These are phyloP conservation scores for Schizosaccharomyces osmophilus DNA, from an alignment of 805 yeast species.

Conservation along the genomic window DNA sequence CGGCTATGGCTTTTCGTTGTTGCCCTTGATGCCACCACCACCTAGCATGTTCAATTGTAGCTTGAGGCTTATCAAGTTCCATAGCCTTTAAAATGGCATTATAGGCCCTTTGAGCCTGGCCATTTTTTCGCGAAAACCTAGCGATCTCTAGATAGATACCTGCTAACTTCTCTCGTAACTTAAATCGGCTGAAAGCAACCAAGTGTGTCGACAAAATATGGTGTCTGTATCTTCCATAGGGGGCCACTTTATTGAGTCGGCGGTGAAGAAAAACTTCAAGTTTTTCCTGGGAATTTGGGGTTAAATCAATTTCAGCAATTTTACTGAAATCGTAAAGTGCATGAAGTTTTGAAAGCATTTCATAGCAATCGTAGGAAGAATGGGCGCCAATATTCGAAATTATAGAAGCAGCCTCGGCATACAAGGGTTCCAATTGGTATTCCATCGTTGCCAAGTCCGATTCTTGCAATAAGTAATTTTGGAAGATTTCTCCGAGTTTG, in stretches of 20 bases:
- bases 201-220: background rate
- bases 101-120: conserved; percentile 49
- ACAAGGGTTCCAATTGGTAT: background rate
- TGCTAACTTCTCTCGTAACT: conserved; percentile 12
- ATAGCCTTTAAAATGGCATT: conserved; percentile 36
- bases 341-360: background rate
- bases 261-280: background rate
- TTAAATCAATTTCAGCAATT: background rate
- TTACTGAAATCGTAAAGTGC: background rate
- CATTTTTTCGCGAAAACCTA: conserved; percentile 37
- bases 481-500: background rate
- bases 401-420: background rate
- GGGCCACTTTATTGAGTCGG: background rate
- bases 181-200: background rate
- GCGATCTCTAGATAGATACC: conserved; percentile 36
- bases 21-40: conserved; percentile 79
- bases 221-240: background rate
- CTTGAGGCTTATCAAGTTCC: conserved; percentile 10
- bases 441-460: background rate
- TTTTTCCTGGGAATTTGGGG: background rate
- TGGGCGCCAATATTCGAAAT: background rate
- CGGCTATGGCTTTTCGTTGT: conserved; percentile 45
- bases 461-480: background rate
- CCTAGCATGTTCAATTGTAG: conserved; percentile 42
- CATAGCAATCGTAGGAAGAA: background rate